Evolutionary conservation across 2,329 filamentous ascomycete species (phyloP), one percentile per base, ranked within the genome.

Genomic region (Stenocarpella maydis): DNA sequence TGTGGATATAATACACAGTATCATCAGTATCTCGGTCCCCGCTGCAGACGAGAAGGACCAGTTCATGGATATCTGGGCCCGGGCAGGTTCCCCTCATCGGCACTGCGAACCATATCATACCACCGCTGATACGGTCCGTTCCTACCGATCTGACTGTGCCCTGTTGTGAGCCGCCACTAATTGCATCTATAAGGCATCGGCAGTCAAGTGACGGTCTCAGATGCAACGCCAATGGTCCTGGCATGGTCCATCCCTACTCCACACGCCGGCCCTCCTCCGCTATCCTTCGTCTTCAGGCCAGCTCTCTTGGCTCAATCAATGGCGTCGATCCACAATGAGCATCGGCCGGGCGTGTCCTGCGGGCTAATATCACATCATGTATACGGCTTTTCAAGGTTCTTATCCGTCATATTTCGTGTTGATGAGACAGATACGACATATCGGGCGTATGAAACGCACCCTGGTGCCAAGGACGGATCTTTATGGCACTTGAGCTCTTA

Each of bases 51-150:
- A 49, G 14, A 19, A 63, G 17, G 43, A 43, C 43, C 43, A 24
- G n/a, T 34, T 26, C 19, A 26, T 47, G 14, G 43, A 34, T 24
- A 49, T 12, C 34, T 28, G 43, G 39, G 21, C 41, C 15, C 28
- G 28, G 28, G 10, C 41, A 39, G 17, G 41, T 49, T 34, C 63
- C 34, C 37, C 7, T 28, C 43, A 28, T 28, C 70, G 72, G 47
- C 66, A 61, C 67, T 72, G 66, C 55, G 70, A 72, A 37, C 65
- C 47, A 10, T n/a, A 26, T 31, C 43, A 54, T 68, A 72, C 72
- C 67, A 74, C 76, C 78, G 80, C 80, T 77, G 77, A 74, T 72
- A 76, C 81, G 81, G 81, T 80, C 81, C 81, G 81, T 76, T 73
- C 77, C 75, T 79, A 78, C 81, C 81, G 81, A 78, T 73, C 73